Conservation (phyloP, 2,329 filamentous ascomycete species). For the Fusarium sp. region DNA sequence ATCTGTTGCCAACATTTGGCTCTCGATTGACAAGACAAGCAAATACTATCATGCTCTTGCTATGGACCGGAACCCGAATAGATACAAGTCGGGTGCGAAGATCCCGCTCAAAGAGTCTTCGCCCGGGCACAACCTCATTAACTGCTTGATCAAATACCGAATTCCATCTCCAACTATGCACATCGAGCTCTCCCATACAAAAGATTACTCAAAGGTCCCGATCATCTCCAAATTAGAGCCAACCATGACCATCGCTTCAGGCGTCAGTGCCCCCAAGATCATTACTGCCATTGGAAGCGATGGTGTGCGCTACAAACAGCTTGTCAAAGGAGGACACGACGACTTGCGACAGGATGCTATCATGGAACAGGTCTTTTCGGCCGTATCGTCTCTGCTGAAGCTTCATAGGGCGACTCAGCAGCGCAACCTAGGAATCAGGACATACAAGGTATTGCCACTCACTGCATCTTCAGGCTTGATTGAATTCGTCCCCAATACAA, state of each 20-base stretch:
- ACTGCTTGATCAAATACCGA: constrained; percentile 68
- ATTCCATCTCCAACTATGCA: constrained; percentile 92
- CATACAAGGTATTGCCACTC: constrained; percentile 95
- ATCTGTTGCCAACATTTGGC: constrained; percentile 67
- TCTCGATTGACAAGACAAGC: constrained; percentile 77
- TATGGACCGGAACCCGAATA: constrained; percentile 68
- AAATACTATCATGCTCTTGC: constrained; percentile 72
- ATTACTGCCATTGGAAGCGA: constrained; percentile 83
- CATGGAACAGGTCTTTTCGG: constrained; percentile 99
- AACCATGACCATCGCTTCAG: constrained; percentile 85
- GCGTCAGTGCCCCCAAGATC: constrained; percentile 93
- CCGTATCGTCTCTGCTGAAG: constrained; percentile 89
- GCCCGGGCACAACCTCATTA: constrained; percentile 70
- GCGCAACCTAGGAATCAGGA: constrained; percentile 87
- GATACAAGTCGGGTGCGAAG: constrained; percentile 74
- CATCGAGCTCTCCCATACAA: constrained; percentile 76
- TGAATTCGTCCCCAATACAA: constrained; percentile 94
- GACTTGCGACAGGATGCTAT: constrained; percentile 96
- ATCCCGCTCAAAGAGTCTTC: constrained; percentile 70
- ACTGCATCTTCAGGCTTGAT: constrained; percentile 89
- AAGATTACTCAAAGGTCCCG: constrained; percentile 81
- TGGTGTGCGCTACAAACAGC: constrained; percentile 83
- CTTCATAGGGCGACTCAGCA: constrained; percentile 88
- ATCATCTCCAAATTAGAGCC: constrained; percentile 76
- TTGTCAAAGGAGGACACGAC: constrained; percentile 96